Conservation (phyloP, 2,329 filamentous ascomycete species). For the Pseudogymnoascus sp. region DNA sequence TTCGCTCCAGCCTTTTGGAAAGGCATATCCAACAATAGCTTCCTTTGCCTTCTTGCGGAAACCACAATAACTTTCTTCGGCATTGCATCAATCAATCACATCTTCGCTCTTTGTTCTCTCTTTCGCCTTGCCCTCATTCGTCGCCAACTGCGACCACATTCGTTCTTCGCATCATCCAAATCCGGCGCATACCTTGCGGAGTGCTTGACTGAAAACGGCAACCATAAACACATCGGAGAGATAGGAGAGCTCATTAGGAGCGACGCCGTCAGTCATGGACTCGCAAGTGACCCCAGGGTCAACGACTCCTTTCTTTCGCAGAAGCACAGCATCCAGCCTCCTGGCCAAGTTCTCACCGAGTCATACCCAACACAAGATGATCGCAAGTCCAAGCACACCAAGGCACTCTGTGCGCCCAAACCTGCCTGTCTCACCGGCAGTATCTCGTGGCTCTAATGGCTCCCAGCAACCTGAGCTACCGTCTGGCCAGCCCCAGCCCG, state of each 20-base stretch:
- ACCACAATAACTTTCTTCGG: neutral
- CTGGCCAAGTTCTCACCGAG: constrained; percentile 24
- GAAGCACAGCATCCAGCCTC: constrained; percentile 20
- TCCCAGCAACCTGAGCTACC: neutral
- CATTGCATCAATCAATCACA: neutral
- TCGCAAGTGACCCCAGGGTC: neutral
- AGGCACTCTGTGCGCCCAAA: neutral
- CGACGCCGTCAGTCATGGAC: neutral
- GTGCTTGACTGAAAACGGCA: neutral
- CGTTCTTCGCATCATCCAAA: neutral
- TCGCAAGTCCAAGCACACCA: constrained; percentile 2
- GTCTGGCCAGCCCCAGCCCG: neutral
- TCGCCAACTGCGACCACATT: neutral
- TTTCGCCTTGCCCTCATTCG: neutral
- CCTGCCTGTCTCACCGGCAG: neutral
- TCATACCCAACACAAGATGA: constrained; percentile 24
- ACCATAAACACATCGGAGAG: neutral
- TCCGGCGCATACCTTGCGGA: neutral
- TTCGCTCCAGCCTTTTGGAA: neutral
- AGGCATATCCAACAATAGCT: neutral
- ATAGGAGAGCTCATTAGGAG: neutral
- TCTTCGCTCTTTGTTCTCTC: neutral
- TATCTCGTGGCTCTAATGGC: neutral
- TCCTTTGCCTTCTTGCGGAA: neutral
- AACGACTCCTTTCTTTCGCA: constrained; percentile 2